Conservation (phyloP, 768 basidiomycete genomes). For the Termitomyces sp. region DNA sequence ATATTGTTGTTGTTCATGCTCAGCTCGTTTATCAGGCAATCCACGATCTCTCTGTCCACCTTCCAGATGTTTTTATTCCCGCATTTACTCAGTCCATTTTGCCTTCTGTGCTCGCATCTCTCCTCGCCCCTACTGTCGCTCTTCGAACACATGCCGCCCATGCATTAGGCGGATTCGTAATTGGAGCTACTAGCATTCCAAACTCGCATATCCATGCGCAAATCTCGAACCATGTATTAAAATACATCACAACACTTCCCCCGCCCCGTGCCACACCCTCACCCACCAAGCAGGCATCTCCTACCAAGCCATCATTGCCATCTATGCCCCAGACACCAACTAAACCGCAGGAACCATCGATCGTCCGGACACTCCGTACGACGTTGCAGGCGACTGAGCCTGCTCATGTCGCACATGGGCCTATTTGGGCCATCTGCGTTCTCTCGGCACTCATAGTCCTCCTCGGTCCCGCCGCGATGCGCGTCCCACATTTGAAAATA, state of each 20-base stretch:
- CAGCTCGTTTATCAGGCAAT: constrained; percentile 46
- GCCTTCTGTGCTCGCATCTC: constrained; percentile 53
- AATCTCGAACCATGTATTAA: constrained; percentile 42
- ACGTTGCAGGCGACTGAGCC: constrained; percentile 53
- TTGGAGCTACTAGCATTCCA: constrained; percentile 45
- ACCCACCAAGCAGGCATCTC: constrained; percentile 31
- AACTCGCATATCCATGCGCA: constrained; percentile 42
- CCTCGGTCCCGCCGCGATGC: constrained; percentile 51
- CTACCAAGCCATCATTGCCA: constrained; percentile 19
- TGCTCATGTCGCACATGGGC: constrained; percentile 61
- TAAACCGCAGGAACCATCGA: constrained; percentile 36
- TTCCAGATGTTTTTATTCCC: constrained; percentile 64
- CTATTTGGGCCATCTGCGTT: constrained; percentile 72
- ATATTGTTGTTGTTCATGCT: constrained; percentile 1
- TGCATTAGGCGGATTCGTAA: constrained; percentile 65
- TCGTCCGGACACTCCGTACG: constrained; percentile 62
- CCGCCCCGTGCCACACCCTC: constrained; percentile 24
- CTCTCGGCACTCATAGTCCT: constrained; percentile 61
- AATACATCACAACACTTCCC: constrained; percentile 41
- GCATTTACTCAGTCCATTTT: constrained; percentile 47
- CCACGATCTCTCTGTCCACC: constrained; percentile 58
- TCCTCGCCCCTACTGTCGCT: constrained; percentile 59
- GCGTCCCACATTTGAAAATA: constrained; percentile 36
- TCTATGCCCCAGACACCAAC: constrained; percentile 5
- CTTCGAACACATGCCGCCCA: constrained; percentile 71